Base-by-base conservation (phyloP, 352 stramenopile species). In the Pythium rhizo-oryzae region DNA sequence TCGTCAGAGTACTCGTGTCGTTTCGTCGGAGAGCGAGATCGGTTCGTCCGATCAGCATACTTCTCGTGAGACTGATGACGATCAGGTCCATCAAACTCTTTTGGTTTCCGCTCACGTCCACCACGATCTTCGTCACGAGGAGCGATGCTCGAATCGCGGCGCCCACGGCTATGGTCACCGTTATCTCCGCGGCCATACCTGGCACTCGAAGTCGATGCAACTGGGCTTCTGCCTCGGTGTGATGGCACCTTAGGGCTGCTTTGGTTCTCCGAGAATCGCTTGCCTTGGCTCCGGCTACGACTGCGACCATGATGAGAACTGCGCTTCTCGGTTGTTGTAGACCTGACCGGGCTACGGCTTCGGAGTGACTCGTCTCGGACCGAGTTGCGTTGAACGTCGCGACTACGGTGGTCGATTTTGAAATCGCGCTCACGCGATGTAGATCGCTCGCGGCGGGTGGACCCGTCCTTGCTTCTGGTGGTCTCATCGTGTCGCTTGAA, bases 281-380 rank as follows among this genome's bases (percentile, higher is more conserved):
- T 55, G 25, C 4, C 21, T 16, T 23, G 30, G 44, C 57, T 63
- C 1, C 33, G 60, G 33, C 60, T 67, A 11, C 60, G 60, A 23
- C 50, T 60, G 23, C 60, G 49, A 59, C 52, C 51, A 46, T 47
- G 41, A 15, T 59, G 4, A 6, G 53, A 47, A 16, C 33, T 28
- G 19, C 23, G 19, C 37, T 66, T 46, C 12, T 39, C 30, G 0
- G 43, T 30, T 8, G 33, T 11, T 28, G 4, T 18, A 15, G 19
- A 1, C 28, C 51, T n/a, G 16, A 43, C 50, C 18, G 52, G 62
- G 24, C 62, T 69, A 46, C 62, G 62, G 59, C 33, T 35, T 19
- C 59, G 47, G 5, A 25, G 47, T 8, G 18, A 41, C 12, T 30
- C 30, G 13, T n/a, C 18, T 35, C 35, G 35, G 1, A 18, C 21